Evolutionary conservation across 2,329 filamentous ascomycete genomes (phyloP).

Genomic region (Chrysoporthe cubensis): DNA sequence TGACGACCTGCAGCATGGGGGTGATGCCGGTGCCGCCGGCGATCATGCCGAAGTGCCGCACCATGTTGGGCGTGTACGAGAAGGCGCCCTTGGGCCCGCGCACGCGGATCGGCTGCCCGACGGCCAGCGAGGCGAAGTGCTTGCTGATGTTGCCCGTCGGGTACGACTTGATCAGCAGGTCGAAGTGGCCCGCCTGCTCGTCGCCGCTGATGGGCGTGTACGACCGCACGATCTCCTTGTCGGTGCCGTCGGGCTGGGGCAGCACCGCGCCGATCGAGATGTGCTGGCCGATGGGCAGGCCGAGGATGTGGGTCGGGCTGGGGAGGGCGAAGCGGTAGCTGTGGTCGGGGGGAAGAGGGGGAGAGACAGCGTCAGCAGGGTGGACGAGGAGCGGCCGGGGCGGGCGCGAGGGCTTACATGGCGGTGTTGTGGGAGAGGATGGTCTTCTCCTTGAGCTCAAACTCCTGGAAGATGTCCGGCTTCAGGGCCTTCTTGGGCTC

Average conservation of each 20-base stretch:
- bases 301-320: conserved; percentile 76
- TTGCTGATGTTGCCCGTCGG: conserved; percentile 97
- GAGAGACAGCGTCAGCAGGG: too few species aligned
- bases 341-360: conserved; percentile 2
- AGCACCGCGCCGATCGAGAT: conserved; percentile 90
- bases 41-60: conserved; percentile 95
- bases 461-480: conserved; percentile 86
- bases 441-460: conserved; percentile 92
- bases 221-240: conserved; percentile 85
- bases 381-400: too few species aligned
- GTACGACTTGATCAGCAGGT: conserved; percentile 97
- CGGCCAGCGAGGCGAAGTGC: conserved; percentile 79
- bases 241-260: conserved; percentile 66
- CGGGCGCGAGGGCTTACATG: conserved; percentile 63
- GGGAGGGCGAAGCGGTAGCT: conserved; percentile 94
- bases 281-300: conserved; percentile 97
- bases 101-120: conserved; percentile 88
- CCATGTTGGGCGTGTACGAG: conserved; percentile 97
- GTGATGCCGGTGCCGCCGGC: conserved; percentile 97
- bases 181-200: conserved; percentile 87
- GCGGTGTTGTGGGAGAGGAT: conserved; percentile 97
- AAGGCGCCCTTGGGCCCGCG: conserved; percentile 96
- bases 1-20: conserved; percentile 95
- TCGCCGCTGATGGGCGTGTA: conserved; percentile 93
- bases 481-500: conserved; percentile 83